phyloP scores from a whole-genome alignment of 169 alveolate genomes.

The Plasmodium vivax region DNA sequence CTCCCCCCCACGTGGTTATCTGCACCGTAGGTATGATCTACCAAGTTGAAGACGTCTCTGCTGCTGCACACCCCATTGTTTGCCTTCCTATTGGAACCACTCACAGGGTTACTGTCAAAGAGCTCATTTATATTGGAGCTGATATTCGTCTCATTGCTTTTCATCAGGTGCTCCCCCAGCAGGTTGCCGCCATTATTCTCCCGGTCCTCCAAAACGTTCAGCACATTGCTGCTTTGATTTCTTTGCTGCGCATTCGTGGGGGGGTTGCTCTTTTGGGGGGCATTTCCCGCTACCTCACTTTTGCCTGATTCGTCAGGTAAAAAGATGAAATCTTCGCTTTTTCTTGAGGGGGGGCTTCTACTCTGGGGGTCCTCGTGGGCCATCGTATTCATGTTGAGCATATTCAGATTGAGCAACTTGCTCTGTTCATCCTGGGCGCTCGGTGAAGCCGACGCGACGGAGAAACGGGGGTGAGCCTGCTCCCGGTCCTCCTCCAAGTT shows the following conservation, averaged over 20 bases:
- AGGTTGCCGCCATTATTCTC: neutral
- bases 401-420: neutral
- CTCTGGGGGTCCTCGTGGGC: neutral
- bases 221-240: neutral
- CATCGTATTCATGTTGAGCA: neutral
- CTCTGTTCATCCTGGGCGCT: neutral
- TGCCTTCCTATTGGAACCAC: neutral
- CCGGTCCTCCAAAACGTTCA: neutral
- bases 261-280: neutral
- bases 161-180: neutral
- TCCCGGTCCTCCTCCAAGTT: constrained; percentile 9
- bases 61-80: neutral
- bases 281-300: neutral
- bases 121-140: constrained; percentile 21
- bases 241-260: neutral
- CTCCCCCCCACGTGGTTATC: neutral
- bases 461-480: neutral
- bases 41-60: neutral
- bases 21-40: neutral
- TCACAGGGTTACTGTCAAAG: neutral
- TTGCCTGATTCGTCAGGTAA: neutral
- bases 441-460: neutral
- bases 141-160: constrained; percentile 13
- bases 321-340: neutral
- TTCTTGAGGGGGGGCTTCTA: neutral